Conservation (phyloP, 768 basidiomycete genomes). For the Kwoniella botswanensis region DNA sequence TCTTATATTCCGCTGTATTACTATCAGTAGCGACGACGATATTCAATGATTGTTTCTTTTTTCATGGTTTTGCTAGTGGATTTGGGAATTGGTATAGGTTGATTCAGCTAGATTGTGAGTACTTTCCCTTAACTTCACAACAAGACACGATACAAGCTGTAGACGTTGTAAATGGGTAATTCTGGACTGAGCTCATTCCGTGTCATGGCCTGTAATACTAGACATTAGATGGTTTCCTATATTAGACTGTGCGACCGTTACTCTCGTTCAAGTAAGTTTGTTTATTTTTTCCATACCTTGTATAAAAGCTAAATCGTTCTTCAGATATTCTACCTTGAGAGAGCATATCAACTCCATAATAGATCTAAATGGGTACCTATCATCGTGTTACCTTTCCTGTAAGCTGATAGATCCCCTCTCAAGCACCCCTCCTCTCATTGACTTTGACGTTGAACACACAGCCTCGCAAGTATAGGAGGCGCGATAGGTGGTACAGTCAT, state of each 20-base stretch:
- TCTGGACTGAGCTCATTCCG: not conserved
- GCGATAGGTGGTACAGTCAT: conserved; percentile 14
- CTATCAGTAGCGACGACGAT: conserved; percentile 9
- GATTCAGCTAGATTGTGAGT: conserved; percentile 19
- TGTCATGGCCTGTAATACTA: not conserved
- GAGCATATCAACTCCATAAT: conserved; percentile 12
- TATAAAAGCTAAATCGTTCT: no score
- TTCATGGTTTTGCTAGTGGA: conserved; percentile 19
- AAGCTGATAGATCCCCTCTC: not conserved
- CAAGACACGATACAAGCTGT: no score
- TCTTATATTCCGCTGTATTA: conserved; percentile 3
- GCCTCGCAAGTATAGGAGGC: conserved; percentile 1
- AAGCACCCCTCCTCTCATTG: not conserved
- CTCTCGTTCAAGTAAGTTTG: conserved; percentile 14
- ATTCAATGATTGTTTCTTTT: conserved; percentile 10
- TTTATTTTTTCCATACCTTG: no score
- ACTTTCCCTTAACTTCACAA: no score
- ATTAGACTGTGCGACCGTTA: conserved; percentile 12
- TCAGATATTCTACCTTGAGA: conserved; percentile 25
- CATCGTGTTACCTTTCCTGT: conserved; percentile 19
- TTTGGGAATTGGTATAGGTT: conserved; percentile 27
- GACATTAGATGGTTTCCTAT: conserved; percentile 19
- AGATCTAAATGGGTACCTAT: conserved; percentile 18
- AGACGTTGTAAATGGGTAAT: not conserved
- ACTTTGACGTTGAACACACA: not conserved